Evolutionary conservation across 169 alveolate genomes (phyloP).

Genomic region (Plasmodium yoelii): DNA sequence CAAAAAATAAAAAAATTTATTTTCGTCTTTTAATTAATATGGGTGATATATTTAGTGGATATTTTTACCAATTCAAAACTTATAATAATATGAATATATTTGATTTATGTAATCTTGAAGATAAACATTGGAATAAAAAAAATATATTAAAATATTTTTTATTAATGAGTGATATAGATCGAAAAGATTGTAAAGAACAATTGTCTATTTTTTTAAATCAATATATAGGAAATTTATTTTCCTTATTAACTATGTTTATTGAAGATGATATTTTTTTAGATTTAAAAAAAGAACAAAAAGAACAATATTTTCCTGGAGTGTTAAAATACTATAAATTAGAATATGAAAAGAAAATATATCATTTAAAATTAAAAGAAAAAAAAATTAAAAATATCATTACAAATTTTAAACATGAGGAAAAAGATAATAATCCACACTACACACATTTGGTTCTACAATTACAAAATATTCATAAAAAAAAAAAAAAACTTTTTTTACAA

Average conservation of each 20-base stretch:
- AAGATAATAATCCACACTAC: neutral
- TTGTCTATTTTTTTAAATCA: constrained; percentile 7
- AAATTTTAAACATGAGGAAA: neutral
- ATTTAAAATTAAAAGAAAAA: constrained; percentile 53
- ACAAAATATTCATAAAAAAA: constrained; percentile 23
- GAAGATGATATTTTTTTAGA: constrained; percentile 44
- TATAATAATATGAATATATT: constrained; percentile 18
- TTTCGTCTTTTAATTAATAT: constrained; percentile 64
- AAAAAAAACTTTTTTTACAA: constrained; percentile 32
- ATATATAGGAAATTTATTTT: constrained; percentile 22
- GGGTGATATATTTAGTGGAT: constrained; percentile 71
- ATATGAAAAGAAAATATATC: constrained; percentile 48
- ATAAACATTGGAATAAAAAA: constrained; percentile 65
- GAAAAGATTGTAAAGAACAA: constrained; percentile 51
- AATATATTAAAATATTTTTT: constrained; percentile 46
- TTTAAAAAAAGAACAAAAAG: constrained; percentile 66
- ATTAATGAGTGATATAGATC: constrained; percentile 25
- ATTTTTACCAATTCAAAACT: constrained; percentile 40
- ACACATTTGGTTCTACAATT: constrained; percentile 1
- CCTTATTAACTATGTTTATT: constrained; percentile 22
- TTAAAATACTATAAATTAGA: constrained; percentile 52
- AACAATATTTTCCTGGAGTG: constrained; percentile 64
- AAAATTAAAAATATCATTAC: constrained; percentile 20
- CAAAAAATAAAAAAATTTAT: constrained; percentile 57
- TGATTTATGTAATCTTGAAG: constrained; percentile 40